Percentiles rank a stretch among this genome's conserved stretches.
Conservation (phyloP, 306 rosid genomes). For the Neltuma alba region DNA sequence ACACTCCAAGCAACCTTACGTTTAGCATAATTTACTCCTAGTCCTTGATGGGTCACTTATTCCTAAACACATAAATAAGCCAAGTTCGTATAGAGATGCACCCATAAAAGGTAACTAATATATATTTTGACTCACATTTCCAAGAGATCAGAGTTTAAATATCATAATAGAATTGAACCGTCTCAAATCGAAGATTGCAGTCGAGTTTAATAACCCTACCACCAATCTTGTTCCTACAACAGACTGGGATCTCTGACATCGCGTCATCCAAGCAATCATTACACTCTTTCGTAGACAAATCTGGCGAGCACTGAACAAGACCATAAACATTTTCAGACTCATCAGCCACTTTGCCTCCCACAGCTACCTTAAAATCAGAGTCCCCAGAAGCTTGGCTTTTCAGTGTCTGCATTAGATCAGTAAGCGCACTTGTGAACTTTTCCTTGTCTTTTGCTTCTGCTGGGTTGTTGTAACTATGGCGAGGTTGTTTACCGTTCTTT, state of each 20-base stretch:
- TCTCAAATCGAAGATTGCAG: neutral
- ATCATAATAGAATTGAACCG: neutral
- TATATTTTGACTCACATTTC: neutral
- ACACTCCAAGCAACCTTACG: neutral
- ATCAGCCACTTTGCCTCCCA: neutral
- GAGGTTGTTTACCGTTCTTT: no score
- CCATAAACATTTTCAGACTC: conserved; percentile 4
- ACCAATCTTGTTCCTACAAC: neutral
- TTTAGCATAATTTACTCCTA: neutral
- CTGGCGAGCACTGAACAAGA: conserved; percentile 27
- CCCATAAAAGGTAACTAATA: neutral
- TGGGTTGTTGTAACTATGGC: no score
- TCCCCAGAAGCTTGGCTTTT: neutral
- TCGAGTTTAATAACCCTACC: neutral
- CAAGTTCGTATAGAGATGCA: neutral
- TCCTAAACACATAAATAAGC: neutral
- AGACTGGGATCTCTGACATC: neutral
- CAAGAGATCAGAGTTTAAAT: neutral
- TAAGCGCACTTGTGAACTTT: neutral
- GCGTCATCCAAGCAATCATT: neutral
- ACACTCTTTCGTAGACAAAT: neutral
- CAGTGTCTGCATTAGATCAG: neutral
- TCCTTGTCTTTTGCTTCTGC: neutral
- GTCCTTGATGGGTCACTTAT: neutral
- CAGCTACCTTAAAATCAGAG: neutral